Percentiles rank a stretch among this genome's conserved stretches.
Evolutionary conservation across 352 stramenopile genomes (phyloP).

Genomic region (Phytophthora macrochlamydospora): DNA sequence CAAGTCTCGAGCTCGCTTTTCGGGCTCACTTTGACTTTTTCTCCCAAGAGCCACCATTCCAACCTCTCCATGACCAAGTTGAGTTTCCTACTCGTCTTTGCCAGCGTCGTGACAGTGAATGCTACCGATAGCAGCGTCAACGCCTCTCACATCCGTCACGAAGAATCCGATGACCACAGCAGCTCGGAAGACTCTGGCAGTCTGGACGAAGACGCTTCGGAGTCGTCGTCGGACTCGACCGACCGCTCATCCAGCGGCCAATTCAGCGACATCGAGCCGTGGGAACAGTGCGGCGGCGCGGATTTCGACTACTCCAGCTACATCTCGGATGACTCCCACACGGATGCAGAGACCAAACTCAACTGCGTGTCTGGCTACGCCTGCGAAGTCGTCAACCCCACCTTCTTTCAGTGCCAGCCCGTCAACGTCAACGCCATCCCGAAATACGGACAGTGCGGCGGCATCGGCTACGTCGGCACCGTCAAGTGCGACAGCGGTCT

Average conservation of each 20-base stretch:
- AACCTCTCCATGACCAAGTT: conserved; percentile 14
- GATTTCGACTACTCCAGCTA: conserved; percentile 22
- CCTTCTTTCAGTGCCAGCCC: conserved; percentile 30
- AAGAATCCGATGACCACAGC: conserved; percentile 15
- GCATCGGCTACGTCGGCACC: conserved; percentile 24
- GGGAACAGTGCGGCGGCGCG: conserved; percentile 23
- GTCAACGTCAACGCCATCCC: conserved; percentile 16
- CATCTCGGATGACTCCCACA: not conserved
- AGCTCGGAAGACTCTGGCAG: conserved; percentile 8
- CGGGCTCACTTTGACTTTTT: conserved; percentile 22
- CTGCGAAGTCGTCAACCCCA: conserved; percentile 27
- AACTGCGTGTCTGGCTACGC: conserved; percentile 18
- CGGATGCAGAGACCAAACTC: conserved; percentile 11
- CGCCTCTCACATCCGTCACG: conserved; percentile 13
- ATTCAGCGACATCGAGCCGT: conserved; percentile 2
- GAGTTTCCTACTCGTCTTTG: conserved; percentile 2
- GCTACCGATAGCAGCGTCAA: not conserved
- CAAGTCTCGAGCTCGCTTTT: not conserved
- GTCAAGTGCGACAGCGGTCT: conserved; percentile 21
- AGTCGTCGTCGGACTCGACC: not conserved
- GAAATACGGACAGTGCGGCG: conserved; percentile 37
- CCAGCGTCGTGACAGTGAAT: conserved; percentile 7
- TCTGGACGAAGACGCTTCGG: conserved; percentile 6
- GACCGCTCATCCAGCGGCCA: not conserved
- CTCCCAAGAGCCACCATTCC: conserved; percentile 1